Conservation (phyloP, 768 basidiomycete species). For the Agaricus blazei region DNA sequence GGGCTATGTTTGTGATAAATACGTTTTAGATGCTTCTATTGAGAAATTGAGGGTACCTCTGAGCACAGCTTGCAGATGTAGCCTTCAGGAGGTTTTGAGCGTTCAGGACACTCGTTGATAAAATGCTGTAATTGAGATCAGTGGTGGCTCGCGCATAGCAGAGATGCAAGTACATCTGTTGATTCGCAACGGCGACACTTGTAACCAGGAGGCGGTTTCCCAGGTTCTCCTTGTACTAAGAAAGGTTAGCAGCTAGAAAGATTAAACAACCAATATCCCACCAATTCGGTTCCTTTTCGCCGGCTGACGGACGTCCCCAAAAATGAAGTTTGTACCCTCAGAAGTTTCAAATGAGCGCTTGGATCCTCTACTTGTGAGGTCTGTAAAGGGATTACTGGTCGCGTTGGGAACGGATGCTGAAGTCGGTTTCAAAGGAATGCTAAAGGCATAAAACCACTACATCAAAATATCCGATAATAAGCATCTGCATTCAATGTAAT, state of each 20-base stretch:
- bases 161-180: slow-evolving; percentile 46
- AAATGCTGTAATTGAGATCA: slow-evolving; percentile 50
- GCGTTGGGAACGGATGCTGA: slow-evolving; percentile 41
- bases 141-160: neutral
- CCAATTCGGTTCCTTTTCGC: slow-evolving; percentile 55
- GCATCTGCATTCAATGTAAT: neutral
- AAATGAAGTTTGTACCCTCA: slow-evolving; percentile 61
- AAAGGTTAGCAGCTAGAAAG: slow-evolving; percentile 4
- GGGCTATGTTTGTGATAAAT: slow-evolving; percentile 33
- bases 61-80: slow-evolving; percentile 88
- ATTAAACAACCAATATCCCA: slow-evolving; percentile 20
- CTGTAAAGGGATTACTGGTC: slow-evolving; percentile 68
- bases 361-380: slow-evolving; percentile 25
- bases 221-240: slow-evolving; percentile 34
- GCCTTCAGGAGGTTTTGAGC: slow-evolving; percentile 71
- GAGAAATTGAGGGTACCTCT: slow-evolving; percentile 35
- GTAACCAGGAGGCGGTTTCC: slow-evolving; percentile 66
- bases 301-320: slow-evolving; percentile 55
- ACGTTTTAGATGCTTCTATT: neutral
- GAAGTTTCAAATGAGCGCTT: slow-evolving; percentile 55
- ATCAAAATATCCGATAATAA: neutral
- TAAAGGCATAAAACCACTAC: slow-evolving; percentile 98
- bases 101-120: slow-evolving; percentile 70
- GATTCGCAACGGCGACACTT: slow-evolving; percentile 77
- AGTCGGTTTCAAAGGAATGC: slow-evolving; percentile 55